Base-by-base conservation (phyloP, 371 early-diverging fungal species). In the Mortierella sp. region DNA sequence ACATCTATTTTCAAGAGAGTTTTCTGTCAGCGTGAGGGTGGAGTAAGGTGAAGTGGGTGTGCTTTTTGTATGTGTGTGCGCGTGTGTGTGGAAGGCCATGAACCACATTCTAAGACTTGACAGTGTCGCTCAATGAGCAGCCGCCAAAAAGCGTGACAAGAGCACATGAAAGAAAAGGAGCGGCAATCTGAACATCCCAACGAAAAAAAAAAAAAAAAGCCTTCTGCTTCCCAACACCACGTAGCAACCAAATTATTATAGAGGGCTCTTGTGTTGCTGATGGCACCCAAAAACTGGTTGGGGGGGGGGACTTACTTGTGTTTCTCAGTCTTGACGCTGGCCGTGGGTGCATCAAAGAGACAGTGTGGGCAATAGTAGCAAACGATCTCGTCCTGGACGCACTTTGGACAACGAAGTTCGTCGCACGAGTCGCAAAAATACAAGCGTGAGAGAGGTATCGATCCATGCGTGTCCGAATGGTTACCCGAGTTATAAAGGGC, bases 301-400 rank as follows among this genome's bases (percentile, higher is more conserved):
- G 37, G 37, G 37, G 37, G 37, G 37, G 9, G 37, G 37, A 37
- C 69, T 56, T 84, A 92, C 93, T 93, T 86, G 84, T 96, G 95
- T 79, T 93, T 92, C 81, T 98, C 98, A 30, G 93, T 90, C 71
- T 96, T 95, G 26, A 96, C 97, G 71, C 93, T 93, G 1, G 98
- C 95, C n/a, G 95, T 93, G 4, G 97, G 96, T 15, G 96, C 96
- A 80, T 98, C 97, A 79, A 98, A 98, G 61, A 97, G 87, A 70
- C 97, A 98, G 75, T 94, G 96, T 9, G 98, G 96, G 77, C 98
- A 98, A 75, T 93, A 97, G 82, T 95, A 96, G 53, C 92, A 93
- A 6, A 92, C 91, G 7, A 95, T 91, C 72, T 96, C 96, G 64
- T 94, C 93, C 68, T 91, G 86, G 1, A 93, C 87, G 74, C 98